Evolutionary conservation across 2,329 filamentous ascomycete genomes (phyloP).

Genomic region (Thelonectria discophora): DNA sequence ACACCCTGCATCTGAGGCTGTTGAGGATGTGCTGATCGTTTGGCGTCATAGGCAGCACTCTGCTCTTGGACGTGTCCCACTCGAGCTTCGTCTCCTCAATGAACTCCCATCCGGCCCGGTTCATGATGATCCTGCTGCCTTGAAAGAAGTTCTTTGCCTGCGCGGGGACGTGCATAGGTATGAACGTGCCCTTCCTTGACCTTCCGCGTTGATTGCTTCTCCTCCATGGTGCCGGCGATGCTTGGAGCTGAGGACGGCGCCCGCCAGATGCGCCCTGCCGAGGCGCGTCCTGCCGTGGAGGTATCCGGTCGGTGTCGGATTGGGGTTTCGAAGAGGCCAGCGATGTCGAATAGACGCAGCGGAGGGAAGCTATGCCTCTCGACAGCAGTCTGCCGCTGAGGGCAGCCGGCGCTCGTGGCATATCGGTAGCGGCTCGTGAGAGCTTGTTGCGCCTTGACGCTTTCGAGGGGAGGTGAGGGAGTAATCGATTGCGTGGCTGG

Average conservation of each 20-base stretch:
- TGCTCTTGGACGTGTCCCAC: conserved; percentile 36
- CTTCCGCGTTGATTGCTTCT: too few relatives aligned
- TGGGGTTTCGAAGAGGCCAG: background rate
- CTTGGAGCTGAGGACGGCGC: background rate
- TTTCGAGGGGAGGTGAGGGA: background rate
- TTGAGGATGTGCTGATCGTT: conserved; percentile 24
- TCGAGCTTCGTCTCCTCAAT: conserved; percentile 40
- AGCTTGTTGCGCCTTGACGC: conserved; percentile 29
- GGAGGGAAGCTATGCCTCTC: conserved; percentile 16
- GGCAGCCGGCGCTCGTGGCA: conserved; percentile 38
- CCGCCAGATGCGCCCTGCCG: conserved; percentile 14
- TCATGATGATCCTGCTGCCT: conserved; percentile 43
- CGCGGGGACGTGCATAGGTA: too few relatives aligned
- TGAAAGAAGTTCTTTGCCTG: too few relatives aligned
- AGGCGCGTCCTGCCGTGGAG: conserved; percentile 18
- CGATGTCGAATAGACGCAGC: conserved; percentile 28
- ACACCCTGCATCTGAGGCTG: conserved; percentile 38
- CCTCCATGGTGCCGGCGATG: too few relatives aligned
- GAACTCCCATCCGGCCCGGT: conserved; percentile 41
- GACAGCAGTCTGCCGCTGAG: conserved; percentile 27
- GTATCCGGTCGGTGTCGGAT: conserved; percentile 27
- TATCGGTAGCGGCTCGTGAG: conserved; percentile 28
- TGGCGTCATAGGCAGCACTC: conserved; percentile 21
- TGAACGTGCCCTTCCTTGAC: too few relatives aligned
- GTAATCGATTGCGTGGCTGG: background rate